Conservation (phyloP, 2,329 filamentous ascomycete genomes). For the Fusarium pseudoanthophilum region DNA sequence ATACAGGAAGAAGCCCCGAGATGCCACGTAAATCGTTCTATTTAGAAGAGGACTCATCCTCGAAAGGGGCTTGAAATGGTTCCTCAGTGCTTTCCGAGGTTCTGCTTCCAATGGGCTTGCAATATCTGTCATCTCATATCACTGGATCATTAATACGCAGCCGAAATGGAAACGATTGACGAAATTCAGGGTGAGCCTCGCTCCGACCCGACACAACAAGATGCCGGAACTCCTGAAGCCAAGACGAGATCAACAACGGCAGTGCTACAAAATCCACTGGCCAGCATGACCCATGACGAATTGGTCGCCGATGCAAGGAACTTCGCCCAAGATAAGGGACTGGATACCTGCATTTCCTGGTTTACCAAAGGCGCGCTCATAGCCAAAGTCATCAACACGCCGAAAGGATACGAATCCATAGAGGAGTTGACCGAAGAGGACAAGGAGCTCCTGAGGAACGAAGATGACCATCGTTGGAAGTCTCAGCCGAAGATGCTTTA, state of each 20-base stretch:
- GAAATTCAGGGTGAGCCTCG: background rate
- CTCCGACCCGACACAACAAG: background rate
- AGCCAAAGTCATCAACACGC: slow-evolving; percentile 41
- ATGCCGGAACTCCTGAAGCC: background rate
- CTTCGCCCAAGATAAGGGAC: slow-evolving; percentile 31
- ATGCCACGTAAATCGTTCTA: background rate
- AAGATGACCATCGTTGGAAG: slow-evolving; percentile 68
- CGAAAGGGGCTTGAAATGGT: background rate
- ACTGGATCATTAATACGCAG: background rate
- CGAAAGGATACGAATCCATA: slow-evolving; percentile 40
- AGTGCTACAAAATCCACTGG: slow-evolving; percentile 37
- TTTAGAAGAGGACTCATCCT: background rate
- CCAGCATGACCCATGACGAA: slow-evolving; percentile 28
- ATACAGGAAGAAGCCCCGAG: background rate
- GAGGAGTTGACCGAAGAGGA: slow-evolving; percentile 41
- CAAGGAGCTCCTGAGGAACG: slow-evolving; percentile 49
- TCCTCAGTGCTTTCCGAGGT: background rate
- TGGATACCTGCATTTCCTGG: slow-evolving; percentile 52
- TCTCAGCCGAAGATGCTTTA: slow-evolving; percentile 56
- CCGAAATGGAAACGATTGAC: background rate
- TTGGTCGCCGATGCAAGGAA: slow-evolving; percentile 32
- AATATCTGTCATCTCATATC: background rate
- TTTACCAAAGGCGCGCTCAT: slow-evolving; percentile 52
- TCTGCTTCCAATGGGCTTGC: background rate
- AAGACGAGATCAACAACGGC: slow-evolving; percentile 2